These are phyloP conservation scores for Boechera retrofracta DNA, from an alignment of 345 rosid species.

Conservation along the genomic window DNA sequence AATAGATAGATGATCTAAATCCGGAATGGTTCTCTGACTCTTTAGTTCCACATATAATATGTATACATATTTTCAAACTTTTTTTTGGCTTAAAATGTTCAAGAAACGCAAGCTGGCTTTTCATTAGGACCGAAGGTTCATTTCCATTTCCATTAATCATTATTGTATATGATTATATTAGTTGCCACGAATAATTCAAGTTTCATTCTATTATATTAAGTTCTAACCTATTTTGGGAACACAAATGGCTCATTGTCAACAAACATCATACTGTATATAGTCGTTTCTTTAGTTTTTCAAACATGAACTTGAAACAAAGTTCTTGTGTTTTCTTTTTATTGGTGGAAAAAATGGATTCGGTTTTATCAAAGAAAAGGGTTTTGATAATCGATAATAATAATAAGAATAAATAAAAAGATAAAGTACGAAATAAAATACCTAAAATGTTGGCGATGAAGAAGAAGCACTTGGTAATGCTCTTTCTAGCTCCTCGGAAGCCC, in stretches of 20 bases:
- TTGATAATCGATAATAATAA: not conserved
- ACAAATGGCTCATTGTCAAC: slow-evolving; percentile 10
- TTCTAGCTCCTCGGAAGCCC: slow-evolving; percentile 35
- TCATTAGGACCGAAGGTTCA: slow-evolving; percentile 22
- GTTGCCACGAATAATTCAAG: not conserved
- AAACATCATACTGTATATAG: not conserved
- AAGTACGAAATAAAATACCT: slow-evolving; percentile 17
- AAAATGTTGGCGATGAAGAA: not conserved
- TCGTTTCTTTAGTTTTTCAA: not conserved
- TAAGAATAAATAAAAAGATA: not conserved
- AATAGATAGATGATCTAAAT: slow-evolving; percentile 11
- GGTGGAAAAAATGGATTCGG: not conserved
- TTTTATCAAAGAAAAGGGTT: not conserved
- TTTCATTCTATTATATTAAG: slow-evolving; percentile 4
- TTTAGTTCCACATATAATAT: not conserved
- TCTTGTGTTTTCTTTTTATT: not conserved
- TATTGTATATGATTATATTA: not conserved
- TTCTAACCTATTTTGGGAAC: slow-evolving; percentile 11
- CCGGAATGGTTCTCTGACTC: slow-evolving; percentile 33
- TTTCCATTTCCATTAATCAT: not conserved
- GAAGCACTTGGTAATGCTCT: slow-evolving; percentile 28
- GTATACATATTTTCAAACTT: not conserved
- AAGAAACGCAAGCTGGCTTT: slow-evolving; percentile 40
- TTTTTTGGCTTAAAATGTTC: slow-evolving; percentile 14
- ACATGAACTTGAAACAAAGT: not conserved